These are phyloP conservation scores for Naganishia sp. DNA, from an alignment of 1,284 basidiomycete species.

Conservation along the genomic window DNA sequence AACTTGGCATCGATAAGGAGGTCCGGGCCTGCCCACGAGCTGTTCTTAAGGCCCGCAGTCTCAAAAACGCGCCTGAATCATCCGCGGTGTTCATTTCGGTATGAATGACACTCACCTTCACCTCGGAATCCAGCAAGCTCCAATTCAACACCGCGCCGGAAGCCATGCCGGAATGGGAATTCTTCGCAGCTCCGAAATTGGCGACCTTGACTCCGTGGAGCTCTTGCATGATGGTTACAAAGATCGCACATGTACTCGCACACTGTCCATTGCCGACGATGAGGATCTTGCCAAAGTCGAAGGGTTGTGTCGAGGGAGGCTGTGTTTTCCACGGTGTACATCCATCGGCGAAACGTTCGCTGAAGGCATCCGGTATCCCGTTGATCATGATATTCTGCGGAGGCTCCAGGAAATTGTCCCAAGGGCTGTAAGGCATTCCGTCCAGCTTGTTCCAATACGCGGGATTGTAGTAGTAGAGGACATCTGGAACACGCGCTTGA, in stretches of 20 bases:
- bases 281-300: slow-evolving; percentile 3
- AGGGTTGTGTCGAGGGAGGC: background rate
- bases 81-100: background rate
- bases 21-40: slow-evolving; percentile 64
- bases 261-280: slow-evolving; percentile 60
- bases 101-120: slow-evolving; percentile 54
- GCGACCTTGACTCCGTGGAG: slow-evolving; percentile 61
- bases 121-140: slow-evolving; percentile 64
- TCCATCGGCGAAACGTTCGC: background rate
- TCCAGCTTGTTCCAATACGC: slow-evolving; percentile 6
- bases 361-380: slow-evolving; percentile 10
- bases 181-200: slow-evolving; percentile 61
- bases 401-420: slow-evolving; percentile 19
- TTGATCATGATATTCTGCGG: slow-evolving; percentile 11
- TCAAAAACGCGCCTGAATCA: background rate
- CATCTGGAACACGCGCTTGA: background rate
- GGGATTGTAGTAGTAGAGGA: slow-evolving; percentile 9
- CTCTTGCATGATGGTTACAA: slow-evolving; percentile 66
- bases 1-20: slow-evolving; percentile 61
- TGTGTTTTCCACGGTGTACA: background rate
- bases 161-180: slow-evolving; percentile 59
- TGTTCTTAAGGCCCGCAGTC: slow-evolving; percentile 62
- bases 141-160: slow-evolving; percentile 68
- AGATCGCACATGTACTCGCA: slow-evolving; percentile 67
- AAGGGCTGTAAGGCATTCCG: slow-evolving; percentile 11